Base-by-base conservation (phyloP, 108 stramenopile genomes). In the Pseudonitzschia multistriata region DNA sequence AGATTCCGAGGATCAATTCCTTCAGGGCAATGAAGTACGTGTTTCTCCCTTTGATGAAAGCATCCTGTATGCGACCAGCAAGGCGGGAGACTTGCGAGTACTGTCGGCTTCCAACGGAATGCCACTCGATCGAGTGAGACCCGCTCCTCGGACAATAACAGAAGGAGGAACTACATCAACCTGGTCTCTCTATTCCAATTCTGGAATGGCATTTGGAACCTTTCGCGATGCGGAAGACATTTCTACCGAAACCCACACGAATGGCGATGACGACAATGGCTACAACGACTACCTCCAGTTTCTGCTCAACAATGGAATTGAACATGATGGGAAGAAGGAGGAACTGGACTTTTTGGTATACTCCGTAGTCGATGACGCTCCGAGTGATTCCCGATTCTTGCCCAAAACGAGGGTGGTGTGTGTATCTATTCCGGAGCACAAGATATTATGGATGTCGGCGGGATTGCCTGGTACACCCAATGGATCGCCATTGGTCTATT, bases 391-490 rank as follows among this genome's bases (percentile, higher is more conserved):
- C 35, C 25, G 57, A 35, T 59, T 59, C 28, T 36, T 59, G n/a
- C 57, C 57, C 11, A 59, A 59, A 59, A 59, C 57, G n/a, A 59
- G 74, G 31, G 74, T 75, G 28, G 62, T 75, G 14, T 67, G 67
- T 33, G 53, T 75, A 14, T 75, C 74, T 33, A 63, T 75, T 52
- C 74, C 74, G 8, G 55, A 57, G 22, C 67, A 75, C 30, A 30
- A 63, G 17, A 29, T 45, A 45, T 37, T 75, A 11, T 75, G 74
- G 74, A 66, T 60, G 11, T 75, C 74, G n/a, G 49, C 45, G 5
- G 47, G 42, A 5, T 54, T 75, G n/a, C 61, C 67, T n/a, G 74
- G 74, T 28, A 40, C 17, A 30, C 52, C 52, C 35, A 40, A 36
- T 25, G 74, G 74, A 29, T 52, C 74, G 11, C 74, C 74, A 5